Base-by-base conservation (phyloP, 1,139 yeast genomes). In the Nakaseomyces nivariensis region DNA sequence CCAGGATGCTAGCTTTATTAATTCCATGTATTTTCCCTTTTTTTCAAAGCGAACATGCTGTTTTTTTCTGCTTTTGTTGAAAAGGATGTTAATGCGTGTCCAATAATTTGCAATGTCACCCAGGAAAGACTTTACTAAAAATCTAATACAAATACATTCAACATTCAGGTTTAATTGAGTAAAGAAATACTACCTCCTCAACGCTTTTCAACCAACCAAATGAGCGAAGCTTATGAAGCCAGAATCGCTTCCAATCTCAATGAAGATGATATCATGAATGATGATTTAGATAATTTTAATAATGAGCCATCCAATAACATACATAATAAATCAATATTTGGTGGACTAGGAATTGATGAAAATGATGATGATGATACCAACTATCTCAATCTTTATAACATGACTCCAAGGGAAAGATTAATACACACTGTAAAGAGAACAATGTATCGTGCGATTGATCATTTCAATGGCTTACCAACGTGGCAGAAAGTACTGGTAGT, bases 361-460 rank as follows among this genome's bases (percentile, higher is more conserved):
- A 29, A 41, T n/a, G 38, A 8, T 8, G 41, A 31, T 31, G 56
- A 51, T 36, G 56, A 64, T 22, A 62, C 61, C 22, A 59, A 65
- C 44, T 63, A 63, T 49, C 58, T 64, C 7, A 67, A 63, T 46
- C 51, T 62, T 37, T 65, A 65, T 54, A 57, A 60, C 45, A 49
- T 65, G 52, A 58, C 61, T 10, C 67, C 67, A 8, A 61, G 65
- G 52, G 65, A 64, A 50, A 55, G 68, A 22, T 32, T 63, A 31
- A 11, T 58, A 4, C 56, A 62, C 46, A 58, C 54, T 8, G 17
- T 52, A 2, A 62, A 54, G 47, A 56, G 56, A 43, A 17, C 47
- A 3, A 11, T 50, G 3, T 46, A 52, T 37, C 54, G 53, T n/a
- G 26, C 55, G 1, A 32, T 52, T 4, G 55, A 55, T 24, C 55